Conservation (phyloP, 169 alveolate species). For the Cyclospora cayetanensis region DNA sequence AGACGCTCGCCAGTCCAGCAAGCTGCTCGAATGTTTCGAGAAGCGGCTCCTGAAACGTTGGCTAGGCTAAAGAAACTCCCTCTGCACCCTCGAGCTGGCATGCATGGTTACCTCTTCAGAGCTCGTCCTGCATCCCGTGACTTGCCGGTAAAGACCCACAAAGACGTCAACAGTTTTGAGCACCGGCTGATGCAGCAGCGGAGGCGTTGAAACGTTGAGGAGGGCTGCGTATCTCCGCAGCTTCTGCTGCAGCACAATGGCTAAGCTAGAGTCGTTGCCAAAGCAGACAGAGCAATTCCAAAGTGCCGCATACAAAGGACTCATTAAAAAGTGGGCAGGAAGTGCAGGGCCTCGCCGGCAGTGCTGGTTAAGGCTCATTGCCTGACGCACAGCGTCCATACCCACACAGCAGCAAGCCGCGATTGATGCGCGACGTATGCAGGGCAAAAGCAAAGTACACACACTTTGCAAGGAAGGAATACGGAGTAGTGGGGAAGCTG, state of each 20-base stretch:
- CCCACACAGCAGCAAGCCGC: background rate
- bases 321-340: background rate
- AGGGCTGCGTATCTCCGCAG: conserved; percentile 58
- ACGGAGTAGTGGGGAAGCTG: too few relatives aligned
- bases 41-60: too few relatives aligned
- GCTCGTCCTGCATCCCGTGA: background rate
- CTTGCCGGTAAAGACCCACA: conserved; percentile 19
- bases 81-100: too few relatives aligned
- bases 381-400: too few relatives aligned
- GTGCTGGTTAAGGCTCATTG: conserved; percentile 26
- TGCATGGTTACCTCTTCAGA: background rate
- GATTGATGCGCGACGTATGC: too few relatives aligned
- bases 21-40: too few relatives aligned
- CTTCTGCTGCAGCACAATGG: background rate
- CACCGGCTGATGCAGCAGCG: background rate
- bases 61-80: too few relatives aligned
- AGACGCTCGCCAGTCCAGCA: too few relatives aligned
- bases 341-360: conserved; percentile 56
- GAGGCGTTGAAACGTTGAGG: conserved; percentile 24
- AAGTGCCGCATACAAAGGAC: conserved; percentile 17
- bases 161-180: conserved; percentile 15
- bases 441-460: too few relatives aligned
- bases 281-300: conserved; percentile 35
- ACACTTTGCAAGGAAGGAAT: too few relatives aligned
- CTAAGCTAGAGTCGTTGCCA: conserved; percentile 24